Evolutionary conservation across 1,284 basidiomycete species (phyloP), one percentile per base, ranked within the genome.

Genomic region (Cerioporus squamosus): DNA sequence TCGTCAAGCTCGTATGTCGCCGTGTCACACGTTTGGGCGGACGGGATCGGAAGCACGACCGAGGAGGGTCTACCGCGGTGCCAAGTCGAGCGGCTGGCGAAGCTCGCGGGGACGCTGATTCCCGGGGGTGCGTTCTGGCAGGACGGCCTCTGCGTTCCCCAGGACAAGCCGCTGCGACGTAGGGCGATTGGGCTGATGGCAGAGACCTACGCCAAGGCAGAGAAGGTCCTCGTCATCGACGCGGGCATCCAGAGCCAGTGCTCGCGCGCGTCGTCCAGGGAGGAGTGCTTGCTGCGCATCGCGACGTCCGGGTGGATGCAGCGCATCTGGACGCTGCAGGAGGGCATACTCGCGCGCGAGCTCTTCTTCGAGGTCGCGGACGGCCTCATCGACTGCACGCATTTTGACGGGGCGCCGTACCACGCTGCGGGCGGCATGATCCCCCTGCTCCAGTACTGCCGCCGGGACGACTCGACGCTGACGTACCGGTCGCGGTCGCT

Each of bases 21-120:
- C 12, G 55, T 65, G n/a, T 65, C 60, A 3, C 63, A 65, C 23
- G 63, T 65, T 5, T 65, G 63, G 63, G 58, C 61, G 2, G 61
- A 65, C 29, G 63, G 63, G 5, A 44, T 65, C 1, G 63, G 63
- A 8, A 62, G 61, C 48, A 54, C 47, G n/a, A 51, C 63, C 3
- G 61, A 65, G 36, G 31, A 23, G 3, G 63, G 63, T 3, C 54
- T 65, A 1, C 63, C 63, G 0, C 42, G 42, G 17, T 65, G 63
- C 39, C 63, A 65, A 39, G 26, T 65, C 29, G 18, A 26, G 9
- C 59, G 63, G 2, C 40, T 63, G 14, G 46, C 63, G 12, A 18
- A 15, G 4, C 38, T 59, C 9, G 53, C 47, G 5, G 31, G 45
- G 33, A n/a, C 33, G 14, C 38, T 61, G 10, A 15, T 54, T 10